Conservation (phyloP, 208 protist genomes). For the Crithidia fasciculata region DNA sequence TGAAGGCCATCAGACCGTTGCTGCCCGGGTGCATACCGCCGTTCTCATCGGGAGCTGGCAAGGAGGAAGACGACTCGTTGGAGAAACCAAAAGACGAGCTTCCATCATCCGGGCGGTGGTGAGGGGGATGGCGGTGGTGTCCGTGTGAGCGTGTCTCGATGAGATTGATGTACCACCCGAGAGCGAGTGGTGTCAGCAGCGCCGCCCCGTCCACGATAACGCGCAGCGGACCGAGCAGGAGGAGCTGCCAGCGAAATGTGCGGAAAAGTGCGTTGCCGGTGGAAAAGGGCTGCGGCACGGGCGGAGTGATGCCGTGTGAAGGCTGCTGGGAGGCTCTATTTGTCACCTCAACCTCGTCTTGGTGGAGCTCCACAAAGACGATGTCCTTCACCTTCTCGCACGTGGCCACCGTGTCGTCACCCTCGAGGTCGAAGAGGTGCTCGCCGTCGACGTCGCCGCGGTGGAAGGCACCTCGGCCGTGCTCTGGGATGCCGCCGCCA, state of each 20-base stretch:
- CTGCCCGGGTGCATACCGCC: neutral
- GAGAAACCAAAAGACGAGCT: too few relatives aligned
- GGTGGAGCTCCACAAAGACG: neutral
- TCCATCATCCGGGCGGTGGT: too few relatives aligned
- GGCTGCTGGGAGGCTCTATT: neutral
- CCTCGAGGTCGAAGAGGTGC: slow-evolving; percentile 50
- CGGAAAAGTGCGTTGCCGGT: slow-evolving; percentile 44
- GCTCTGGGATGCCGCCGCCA: neutral
- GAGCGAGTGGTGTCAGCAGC: slow-evolving; percentile 58
- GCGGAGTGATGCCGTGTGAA: neutral
- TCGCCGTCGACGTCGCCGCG: slow-evolving; percentile 65
- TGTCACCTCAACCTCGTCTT: too few relatives aligned
- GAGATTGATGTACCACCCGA: slow-evolving; percentile 38
- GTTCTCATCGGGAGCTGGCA: neutral
- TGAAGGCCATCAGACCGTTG: neutral
- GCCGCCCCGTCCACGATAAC: slow-evolving; percentile 43
- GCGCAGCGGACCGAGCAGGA: slow-evolving; percentile 49
- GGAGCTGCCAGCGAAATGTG: slow-evolving; percentile 44
- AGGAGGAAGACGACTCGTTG: too few relatives aligned
- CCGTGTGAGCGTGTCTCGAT: too few relatives aligned
- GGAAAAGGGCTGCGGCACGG: slow-evolving; percentile 6
- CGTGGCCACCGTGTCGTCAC: slow-evolving; percentile 41
- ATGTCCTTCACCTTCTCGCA: slow-evolving; percentile 48
- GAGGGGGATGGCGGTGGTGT: too few relatives aligned
- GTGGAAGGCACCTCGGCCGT: slow-evolving; percentile 33